These are phyloP conservation scores for Trametes villosa DNA, from an alignment of 768 basidiomycete genomes.

Conservation along the genomic window DNA sequence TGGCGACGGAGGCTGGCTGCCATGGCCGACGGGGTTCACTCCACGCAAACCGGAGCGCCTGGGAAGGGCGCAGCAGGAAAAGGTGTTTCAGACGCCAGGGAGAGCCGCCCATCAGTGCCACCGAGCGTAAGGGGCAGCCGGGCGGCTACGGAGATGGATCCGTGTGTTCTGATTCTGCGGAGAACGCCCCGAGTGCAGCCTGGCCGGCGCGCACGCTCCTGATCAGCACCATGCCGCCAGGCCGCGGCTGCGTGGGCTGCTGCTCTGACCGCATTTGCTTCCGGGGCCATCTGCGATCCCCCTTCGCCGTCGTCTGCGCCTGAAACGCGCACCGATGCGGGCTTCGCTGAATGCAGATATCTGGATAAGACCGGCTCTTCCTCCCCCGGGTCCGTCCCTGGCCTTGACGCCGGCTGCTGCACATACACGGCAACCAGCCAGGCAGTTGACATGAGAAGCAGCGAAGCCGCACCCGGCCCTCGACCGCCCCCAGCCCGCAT, in stretches of 20 bases:
- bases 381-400: constrained; percentile 1
- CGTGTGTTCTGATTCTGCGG: constrained; percentile 3
- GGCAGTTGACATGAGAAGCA: constrained; percentile 12
- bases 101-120: constrained; percentile 25
- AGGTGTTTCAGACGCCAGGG: constrained; percentile 24
- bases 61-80: constrained; percentile 11
- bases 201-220: background rate
- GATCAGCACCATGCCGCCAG: constrained; percentile 18
- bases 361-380: constrained; percentile 13
- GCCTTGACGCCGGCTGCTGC: constrained; percentile 2
- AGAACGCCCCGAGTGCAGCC: background rate
- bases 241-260: background rate
- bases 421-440: constrained; percentile 16
- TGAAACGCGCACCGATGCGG: constrained; percentile 13
- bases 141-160: constrained; percentile 1
- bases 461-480: constrained; percentile 1
- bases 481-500: background rate
- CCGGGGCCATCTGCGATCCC: constrained; percentile 14
- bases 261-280: constrained; percentile 19
- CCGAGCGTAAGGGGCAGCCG: constrained; percentile 10
- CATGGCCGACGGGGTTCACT: background rate
- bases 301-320: background rate
- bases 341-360: constrained; percentile 13
- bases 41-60: constrained; percentile 25
- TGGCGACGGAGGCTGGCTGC: background rate